Evolutionary conservation across 768 basidiomycete species (phyloP).

Genomic region (Pleurotus eryngii): DNA sequence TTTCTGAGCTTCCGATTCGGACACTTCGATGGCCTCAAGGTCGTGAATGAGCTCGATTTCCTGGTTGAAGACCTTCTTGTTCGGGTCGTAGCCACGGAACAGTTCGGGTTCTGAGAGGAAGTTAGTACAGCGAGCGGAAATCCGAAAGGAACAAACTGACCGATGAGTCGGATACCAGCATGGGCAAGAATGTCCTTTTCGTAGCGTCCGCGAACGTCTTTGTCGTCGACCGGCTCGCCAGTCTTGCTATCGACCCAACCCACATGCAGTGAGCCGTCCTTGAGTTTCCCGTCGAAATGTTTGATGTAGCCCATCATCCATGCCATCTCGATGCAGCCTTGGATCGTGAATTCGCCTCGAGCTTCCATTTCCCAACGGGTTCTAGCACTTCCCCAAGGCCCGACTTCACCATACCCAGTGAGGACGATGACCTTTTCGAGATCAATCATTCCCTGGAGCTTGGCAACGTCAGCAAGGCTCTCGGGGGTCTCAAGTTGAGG

Average conservation of each 20-base stretch:
- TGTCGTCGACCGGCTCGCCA: constrained; percentile 93
- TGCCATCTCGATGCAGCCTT: constrained; percentile 99
- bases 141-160: constrained; percentile 41
- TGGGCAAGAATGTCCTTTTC: constrained; percentile 92
- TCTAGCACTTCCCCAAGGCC: constrained; percentile 97
- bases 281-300: constrained; percentile 96
- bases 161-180: constrained; percentile 91
- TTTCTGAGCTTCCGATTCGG: constrained; percentile 85
- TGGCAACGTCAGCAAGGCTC: constrained; percentile 68
- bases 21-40: constrained; percentile 92
- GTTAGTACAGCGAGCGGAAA: constrained; percentile 11
- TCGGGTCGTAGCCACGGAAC: constrained; percentile 97
- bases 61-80: constrained; percentile 96
- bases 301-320: constrained; percentile 99
- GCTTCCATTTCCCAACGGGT: constrained; percentile 99
- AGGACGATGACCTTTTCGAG: constrained; percentile 95
- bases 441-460: constrained; percentile 87
- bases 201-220: constrained; percentile 90
- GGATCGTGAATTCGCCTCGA: constrained; percentile 92
- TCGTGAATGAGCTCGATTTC: constrained; percentile 97
- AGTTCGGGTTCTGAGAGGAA: constrained; percentile 80
- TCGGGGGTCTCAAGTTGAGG: constrained; percentile 74
- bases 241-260: constrained; percentile 98
- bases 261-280: constrained; percentile 88
- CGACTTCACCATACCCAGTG: constrained; percentile 96